Evolutionary conservation across 108 stramenopile genomes (phyloP).

Genomic region (Fragilariopsis cylindrus): DNA sequence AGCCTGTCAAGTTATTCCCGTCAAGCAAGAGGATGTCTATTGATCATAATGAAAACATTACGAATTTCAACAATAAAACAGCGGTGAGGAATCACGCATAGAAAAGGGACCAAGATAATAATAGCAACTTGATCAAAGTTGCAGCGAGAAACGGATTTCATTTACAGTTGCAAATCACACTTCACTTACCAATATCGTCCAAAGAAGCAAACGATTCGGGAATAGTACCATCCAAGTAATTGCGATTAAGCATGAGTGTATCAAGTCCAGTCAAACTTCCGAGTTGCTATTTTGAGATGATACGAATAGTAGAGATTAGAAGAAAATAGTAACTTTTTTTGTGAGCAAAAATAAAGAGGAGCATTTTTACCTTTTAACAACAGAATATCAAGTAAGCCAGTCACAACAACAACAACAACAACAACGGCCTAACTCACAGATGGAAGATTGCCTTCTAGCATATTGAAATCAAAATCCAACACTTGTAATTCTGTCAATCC

Average conservation of each 20-base stretch:
- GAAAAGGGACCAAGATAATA: no score
- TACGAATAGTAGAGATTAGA: constrained; percentile 13
- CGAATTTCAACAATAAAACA: background rate
- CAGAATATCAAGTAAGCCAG: no score
- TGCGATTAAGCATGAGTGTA: constrained; percentile 31
- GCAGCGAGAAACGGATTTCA: background rate
- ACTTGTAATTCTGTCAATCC: constrained; percentile 24
- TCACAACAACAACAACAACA: background rate
- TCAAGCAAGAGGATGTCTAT: constrained; percentile 34
- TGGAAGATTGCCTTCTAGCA: constrained; percentile 11
- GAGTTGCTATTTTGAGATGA: constrained; percentile 1
- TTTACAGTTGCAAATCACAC: background rate
- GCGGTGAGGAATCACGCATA: no score
- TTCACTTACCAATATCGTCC: constrained; percentile 26
- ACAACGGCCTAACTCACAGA: background rate
- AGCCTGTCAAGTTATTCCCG: constrained; percentile 28
- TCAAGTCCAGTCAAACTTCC: constrained; percentile 18
- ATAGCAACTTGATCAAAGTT: background rate
- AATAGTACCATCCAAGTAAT: constrained; percentile 25
- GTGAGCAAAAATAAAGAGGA: background rate
- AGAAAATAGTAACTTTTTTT: background rate
- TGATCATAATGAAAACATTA: background rate
- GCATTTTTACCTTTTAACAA: no score
- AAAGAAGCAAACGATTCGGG: constrained; percentile 20
- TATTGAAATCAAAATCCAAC: constrained; percentile 30